Conservation (phyloP, 495 filamentous ascomycete species). For the Beverwykella pulmonaria region DNA sequence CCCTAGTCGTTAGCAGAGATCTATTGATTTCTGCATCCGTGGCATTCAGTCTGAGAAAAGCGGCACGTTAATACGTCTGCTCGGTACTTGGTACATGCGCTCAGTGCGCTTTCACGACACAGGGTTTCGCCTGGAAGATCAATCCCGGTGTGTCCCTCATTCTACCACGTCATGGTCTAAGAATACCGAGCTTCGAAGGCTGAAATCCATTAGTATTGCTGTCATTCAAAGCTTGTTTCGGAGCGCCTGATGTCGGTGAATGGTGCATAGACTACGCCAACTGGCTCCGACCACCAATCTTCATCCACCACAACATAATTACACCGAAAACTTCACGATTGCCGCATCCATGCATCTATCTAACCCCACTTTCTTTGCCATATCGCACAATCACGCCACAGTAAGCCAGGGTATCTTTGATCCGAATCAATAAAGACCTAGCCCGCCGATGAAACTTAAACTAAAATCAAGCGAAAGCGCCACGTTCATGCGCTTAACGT, state of each 20-base stretch:
- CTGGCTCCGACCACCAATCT: background rate
- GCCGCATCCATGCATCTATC: background rate
- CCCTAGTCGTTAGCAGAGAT: background rate
- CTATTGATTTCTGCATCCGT: background rate
- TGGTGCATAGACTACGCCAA: background rate
- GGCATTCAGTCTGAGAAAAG: background rate
- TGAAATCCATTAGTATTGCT: background rate
- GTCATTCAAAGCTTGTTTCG: too few species aligned
- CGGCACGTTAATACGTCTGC: background rate
- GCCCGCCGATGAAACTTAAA: background rate
- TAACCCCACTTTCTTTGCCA: background rate
- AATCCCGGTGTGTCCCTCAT: background rate
- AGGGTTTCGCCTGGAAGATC: background rate
- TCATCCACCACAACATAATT: background rate
- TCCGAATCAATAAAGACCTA: background rate
- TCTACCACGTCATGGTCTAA: background rate
- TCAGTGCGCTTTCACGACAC: background rate
- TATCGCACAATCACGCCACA: background rate
- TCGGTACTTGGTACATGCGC: background rate
- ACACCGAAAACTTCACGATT: background rate
- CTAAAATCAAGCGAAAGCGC: background rate
- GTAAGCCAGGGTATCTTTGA: conserved; percentile 2
- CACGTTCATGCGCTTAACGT: conserved; percentile 3
- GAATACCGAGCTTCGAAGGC: background rate
- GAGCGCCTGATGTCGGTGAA: background rate